Percentiles rank a stretch among this genome's conserved stretches.
Evolutionary conservation across 2,329 filamentous ascomycete species (phyloP).

Genomic region (Xylogone sp.): DNA sequence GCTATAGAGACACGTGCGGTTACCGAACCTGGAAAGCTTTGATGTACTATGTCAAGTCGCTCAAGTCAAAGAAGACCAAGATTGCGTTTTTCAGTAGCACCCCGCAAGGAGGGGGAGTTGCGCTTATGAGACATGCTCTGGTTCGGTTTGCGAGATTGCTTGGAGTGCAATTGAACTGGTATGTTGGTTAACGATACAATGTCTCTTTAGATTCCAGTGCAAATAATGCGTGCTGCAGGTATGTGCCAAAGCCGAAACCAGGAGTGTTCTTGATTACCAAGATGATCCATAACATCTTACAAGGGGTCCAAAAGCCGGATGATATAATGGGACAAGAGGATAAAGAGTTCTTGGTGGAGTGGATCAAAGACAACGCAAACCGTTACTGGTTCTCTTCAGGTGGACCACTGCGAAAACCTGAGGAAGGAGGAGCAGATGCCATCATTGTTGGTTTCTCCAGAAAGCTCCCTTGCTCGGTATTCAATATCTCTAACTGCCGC

Average conservation of each 20-base stretch:
- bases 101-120: slow-evolving; percentile 62
- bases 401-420: slow-evolving; percentile 61
- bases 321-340: slow-evolving; percentile 61
- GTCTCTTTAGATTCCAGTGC: no score
- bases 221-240: no score
- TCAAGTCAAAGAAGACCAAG: slow-evolving; percentile 51
- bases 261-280: slow-evolving; percentile 82
- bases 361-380: slow-evolving; percentile 70
- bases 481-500: slow-evolving; percentile 8
- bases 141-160: slow-evolving; percentile 66
- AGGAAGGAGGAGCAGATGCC: slow-evolving; percentile 71
- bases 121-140: slow-evolving; percentile 64
- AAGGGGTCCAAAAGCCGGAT: slow-evolving; percentile 66
- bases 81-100: slow-evolving; percentile 64
- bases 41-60: slow-evolving; percentile 47
- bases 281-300: slow-evolving; percentile 84
- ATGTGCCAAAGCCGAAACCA: slow-evolving; percentile 73
- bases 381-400: slow-evolving; percentile 69
- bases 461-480: no score
- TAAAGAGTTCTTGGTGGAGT: slow-evolving; percentile 58
- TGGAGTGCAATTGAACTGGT: slow-evolving; percentile 72
- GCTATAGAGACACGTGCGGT: slow-evolving; percentile 50
- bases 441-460: slow-evolving; percentile 50
- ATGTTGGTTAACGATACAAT: no score
- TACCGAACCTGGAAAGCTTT: slow-evolving; percentile 52